phyloP scores from a whole-genome alignment of 768 basidiomycete species.

The Paxillus involutus region DNA sequence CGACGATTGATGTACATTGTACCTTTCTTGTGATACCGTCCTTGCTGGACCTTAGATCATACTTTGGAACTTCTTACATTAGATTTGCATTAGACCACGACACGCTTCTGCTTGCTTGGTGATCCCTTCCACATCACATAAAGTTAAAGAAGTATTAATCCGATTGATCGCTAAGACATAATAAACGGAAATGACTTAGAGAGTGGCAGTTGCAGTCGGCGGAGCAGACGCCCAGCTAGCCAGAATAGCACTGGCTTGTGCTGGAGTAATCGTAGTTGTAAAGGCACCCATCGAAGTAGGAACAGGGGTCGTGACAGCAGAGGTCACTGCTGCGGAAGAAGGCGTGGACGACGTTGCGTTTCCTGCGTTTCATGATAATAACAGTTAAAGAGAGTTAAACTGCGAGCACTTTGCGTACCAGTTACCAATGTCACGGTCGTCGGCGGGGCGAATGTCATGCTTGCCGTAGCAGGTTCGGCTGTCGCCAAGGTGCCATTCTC shows the following conservation, averaged over 20 bases:
- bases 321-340: constrained; percentile 33
- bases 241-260: constrained; percentile 31
- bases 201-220: constrained; percentile 1
- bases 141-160: neutral
- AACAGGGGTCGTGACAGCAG: constrained; percentile 16
- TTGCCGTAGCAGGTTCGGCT: neutral
- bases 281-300: neutral
- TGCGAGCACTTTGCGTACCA: neutral
- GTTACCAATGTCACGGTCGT: constrained; percentile 1
- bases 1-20: constrained; percentile 37
- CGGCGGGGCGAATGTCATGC: constrained; percentile 1
- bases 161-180: neutral
- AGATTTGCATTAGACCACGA: neutral
- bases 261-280: constrained; percentile 23
- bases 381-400: constrained; percentile 2
- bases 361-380: neutral
- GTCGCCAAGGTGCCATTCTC: neutral
- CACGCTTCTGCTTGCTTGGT: neutral
- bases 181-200: neutral
- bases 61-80: constrained; percentile 1
- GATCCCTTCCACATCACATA: neutral
- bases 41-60: constrained; percentile 2
- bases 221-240: constrained; percentile 29
- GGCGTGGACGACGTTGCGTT: constrained; percentile 24
- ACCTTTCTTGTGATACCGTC: constrained; percentile 4